Base-by-base conservation (phyloP, 345 rosid genomes). In the Toxicodendron radicans region DNA sequence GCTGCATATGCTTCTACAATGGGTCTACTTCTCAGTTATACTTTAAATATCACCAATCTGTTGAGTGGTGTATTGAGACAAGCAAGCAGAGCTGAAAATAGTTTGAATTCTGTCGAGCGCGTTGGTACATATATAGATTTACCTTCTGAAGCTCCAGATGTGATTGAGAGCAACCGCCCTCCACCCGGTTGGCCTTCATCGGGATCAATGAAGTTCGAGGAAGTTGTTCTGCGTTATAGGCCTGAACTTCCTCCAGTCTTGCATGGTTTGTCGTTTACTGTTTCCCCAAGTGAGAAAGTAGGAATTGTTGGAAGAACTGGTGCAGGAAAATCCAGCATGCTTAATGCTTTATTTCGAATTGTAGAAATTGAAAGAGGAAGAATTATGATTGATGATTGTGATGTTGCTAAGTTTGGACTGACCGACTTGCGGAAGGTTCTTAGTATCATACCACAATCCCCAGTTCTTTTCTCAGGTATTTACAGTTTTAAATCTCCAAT, bases 261-360 rank as follows among this genome's bases (percentile, higher is more conserved):
- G 72, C 93, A 88, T 83, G 98, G 98, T 33, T 75, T 95, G 67
- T 82, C 96, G 33, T 89, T 90, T 45, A 30, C 65, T 8, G 80
- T 88, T 70, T 81, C 89, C 60, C 90, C 98, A 1, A 80, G 87
- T 80, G 93, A 91, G 86, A 93, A 90, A 84, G 79, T 91, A 71
- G 98, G 99, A 54, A 89, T 95, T 45, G 99, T 93, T 61, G 98
- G 99, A 82, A 91, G 99, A 89, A 93, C 97, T 64, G 99, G 99
- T 57, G 97, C 96, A 1, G 98, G 98, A 49, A 95, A 95, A 80
- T 93, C 98, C 69, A 93, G 98, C 72, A 87, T 95, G 98, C 82
- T 93, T 58, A 95, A 93, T 86, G 97, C 98, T 65, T 84, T 93
- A 66, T 93, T 89, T 77, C 90, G 97, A 79, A 90, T 93, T 70